Evolutionary conservation across 2,329 filamentous ascomycete species (phyloP).

Genomic region (Byssothecium circinans): DNA sequence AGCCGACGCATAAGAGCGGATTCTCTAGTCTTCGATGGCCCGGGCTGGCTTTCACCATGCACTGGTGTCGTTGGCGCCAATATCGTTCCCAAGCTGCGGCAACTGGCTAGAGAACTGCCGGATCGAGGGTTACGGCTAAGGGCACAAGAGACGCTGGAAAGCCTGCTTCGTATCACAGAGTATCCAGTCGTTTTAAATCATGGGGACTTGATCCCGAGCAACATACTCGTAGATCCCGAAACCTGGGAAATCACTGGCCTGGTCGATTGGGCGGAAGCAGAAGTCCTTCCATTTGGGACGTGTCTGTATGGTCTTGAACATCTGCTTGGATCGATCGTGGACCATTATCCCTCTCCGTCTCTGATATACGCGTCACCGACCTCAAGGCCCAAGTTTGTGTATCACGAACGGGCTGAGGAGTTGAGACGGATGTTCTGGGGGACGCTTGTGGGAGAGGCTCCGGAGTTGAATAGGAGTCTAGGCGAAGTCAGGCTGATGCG

Average conservation of each 20-base stretch:
- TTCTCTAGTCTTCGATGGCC: constrained; percentile 18
- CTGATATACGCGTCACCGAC: background rate
- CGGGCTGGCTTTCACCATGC: constrained; percentile 19
- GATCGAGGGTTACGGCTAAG: constrained; percentile 16
- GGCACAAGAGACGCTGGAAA: constrained; percentile 17
- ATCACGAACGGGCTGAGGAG: constrained; percentile 48
- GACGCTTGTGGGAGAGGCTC: constrained; percentile 39
- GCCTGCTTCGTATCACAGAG: constrained; percentile 49
- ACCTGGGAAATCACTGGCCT: constrained; percentile 55
- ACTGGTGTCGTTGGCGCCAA: constrained; percentile 33
- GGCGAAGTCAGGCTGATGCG: constrained; percentile 49
- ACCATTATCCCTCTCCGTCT: background rate
- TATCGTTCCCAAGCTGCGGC: constrained; percentile 27
- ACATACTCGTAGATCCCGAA: constrained; percentile 56
- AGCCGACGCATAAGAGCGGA: constrained; percentile 16
- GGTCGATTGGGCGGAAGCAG: constrained; percentile 67
- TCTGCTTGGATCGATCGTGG: constrained; percentile 56
- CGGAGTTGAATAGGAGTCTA: constrained; percentile 38
- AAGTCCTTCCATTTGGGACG: constrained; percentile 62
- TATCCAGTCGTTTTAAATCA: constrained; percentile 62
- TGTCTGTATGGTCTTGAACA: constrained; percentile 64
- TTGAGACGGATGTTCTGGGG: constrained; percentile 58
- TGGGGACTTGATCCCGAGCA: constrained; percentile 61
- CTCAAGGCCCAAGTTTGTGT: constrained; percentile 30
- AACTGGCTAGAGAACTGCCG: constrained; percentile 29